phyloP scores from a whole-genome alignment of 129 eudicot species.

The Centella asiatica region DNA sequence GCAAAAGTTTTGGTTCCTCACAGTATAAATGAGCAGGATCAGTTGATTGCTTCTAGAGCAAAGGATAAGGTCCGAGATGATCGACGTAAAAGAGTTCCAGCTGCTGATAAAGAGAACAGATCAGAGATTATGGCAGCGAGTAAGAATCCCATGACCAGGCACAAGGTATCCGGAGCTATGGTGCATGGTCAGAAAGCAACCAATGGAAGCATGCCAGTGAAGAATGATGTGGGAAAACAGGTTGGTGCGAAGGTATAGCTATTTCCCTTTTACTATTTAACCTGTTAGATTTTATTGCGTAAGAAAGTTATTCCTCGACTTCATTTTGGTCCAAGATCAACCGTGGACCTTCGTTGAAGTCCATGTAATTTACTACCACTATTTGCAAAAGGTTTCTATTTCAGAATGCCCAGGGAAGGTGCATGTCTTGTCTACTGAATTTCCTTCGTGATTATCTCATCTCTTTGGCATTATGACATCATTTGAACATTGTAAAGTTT shows the following conservation, averaged over 20 bases:
- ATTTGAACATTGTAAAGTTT: no score
- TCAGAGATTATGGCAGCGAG: constrained; percentile 1
- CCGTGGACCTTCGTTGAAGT: not conserved
- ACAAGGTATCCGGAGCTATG: constrained; percentile 17
- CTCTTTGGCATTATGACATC: no score
- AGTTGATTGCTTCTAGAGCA: constrained; percentile 5
- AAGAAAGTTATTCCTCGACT: no score
- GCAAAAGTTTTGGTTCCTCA: constrained; percentile 29
- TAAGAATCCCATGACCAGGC: constrained; percentile 12
- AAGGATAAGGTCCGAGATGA: constrained; percentile 12
- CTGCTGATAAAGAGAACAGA: constrained; percentile 31
- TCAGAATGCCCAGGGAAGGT: no score
- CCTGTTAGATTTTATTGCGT: constrained; percentile 4
- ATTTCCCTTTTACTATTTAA: not conserved
- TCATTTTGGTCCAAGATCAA: no score
- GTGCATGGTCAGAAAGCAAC: constrained; percentile 28
- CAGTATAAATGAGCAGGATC: constrained; percentile 16
- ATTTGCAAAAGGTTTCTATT: not conserved
- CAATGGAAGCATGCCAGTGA: constrained; percentile 17
- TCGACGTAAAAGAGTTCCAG: not conserved
- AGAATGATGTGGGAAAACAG: constrained; percentile 23
- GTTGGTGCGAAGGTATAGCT: constrained; percentile 29
- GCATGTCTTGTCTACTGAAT: no score
- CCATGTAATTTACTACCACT: not conserved
- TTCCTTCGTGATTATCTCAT: no score